Percentiles rank a stretch among this genome's conserved stretches.
Conservation (phyloP, 2,329 filamentous ascomycete species). For the Penicillium italicum region DNA sequence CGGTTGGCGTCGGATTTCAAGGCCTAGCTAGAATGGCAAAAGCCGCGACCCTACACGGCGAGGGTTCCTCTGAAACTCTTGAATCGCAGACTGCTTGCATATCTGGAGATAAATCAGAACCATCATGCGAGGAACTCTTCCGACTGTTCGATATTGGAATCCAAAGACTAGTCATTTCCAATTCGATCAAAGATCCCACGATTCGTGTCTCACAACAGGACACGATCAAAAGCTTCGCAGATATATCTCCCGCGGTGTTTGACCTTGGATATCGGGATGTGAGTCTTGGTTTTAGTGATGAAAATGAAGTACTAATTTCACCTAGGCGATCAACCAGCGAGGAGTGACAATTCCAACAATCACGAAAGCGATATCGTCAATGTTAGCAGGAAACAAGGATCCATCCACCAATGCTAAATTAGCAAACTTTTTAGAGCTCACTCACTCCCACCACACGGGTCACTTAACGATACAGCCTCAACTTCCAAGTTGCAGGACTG, state of each 20-base stretch:
- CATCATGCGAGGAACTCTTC: conserved; percentile 4
- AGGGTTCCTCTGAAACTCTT: background rate
- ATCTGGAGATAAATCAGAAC: background rate
- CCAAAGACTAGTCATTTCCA: conserved; percentile 17
- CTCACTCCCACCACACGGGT: background rate
- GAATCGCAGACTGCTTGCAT: background rate
- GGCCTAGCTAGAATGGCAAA: background rate
- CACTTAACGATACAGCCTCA: background rate
- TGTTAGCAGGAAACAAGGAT: conserved; percentile 27
- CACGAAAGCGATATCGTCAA: conserved; percentile 32
- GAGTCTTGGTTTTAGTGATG: background rate
- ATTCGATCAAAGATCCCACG: background rate
- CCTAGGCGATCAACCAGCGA: conserved; percentile 37
- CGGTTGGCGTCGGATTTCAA: too few species aligned
- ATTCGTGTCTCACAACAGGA: conserved; percentile 2
- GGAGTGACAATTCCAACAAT: conserved; percentile 34
- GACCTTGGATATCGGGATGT: conserved; percentile 32
- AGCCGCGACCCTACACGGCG: background rate
- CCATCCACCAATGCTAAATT: conserved; percentile 15
- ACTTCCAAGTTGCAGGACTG: conserved; percentile 10
- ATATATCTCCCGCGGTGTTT: conserved; percentile 31
- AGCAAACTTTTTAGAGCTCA: conserved; percentile 2
- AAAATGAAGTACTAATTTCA: background rate
- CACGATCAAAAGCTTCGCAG: conserved; percentile 17
- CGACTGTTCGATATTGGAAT: conserved; percentile 29